A percentile compares a stretch with the other conserved stretches of the same genome.
These are phyloP conservation scores for Wolfiporia cocos DNA, from an alignment of 1,284 basidiomycete genomes.

Conservation along the genomic window DNA sequence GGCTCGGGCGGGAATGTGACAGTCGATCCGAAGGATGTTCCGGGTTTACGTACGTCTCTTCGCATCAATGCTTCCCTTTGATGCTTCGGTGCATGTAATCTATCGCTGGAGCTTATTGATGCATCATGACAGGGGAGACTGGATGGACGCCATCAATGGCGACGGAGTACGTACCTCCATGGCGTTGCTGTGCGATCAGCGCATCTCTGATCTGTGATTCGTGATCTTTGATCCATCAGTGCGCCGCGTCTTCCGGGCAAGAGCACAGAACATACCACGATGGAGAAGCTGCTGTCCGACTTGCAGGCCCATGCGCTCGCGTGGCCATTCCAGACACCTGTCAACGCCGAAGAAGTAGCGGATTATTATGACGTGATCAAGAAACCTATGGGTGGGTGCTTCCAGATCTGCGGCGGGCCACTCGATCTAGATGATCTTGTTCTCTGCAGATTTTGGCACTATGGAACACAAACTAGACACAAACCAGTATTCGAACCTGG, in stretches of 20 bases:
- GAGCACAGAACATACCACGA: constrained; percentile 54
- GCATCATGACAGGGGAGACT: constrained; percentile 59
- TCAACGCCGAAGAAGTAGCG: constrained; percentile 77
- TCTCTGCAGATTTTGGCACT: constrained; percentile 71
- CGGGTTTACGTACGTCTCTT: constrained; percentile 66
- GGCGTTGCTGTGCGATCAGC: not conserved
- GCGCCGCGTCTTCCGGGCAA: constrained; percentile 36
- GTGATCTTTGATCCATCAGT: constrained; percentile 3
- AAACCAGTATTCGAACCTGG: constrained; percentile 72
- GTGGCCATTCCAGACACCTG: constrained; percentile 87
- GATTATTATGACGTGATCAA: constrained; percentile 94
- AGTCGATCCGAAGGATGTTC: constrained; percentile 73
- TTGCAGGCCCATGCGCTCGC: constrained; percentile 76
- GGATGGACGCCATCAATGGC: constrained; percentile 92
- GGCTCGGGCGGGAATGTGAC: constrained; percentile 38
- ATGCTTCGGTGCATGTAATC: too few relatives aligned
- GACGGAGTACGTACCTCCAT: constrained; percentile 67
- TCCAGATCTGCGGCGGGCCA: constrained; percentile 1
- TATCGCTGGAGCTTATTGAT: too few relatives aligned
- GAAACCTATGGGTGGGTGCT: constrained; percentile 83
- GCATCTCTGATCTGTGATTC: not conserved
- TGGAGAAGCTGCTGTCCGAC: constrained; percentile 84
- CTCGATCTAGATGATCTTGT: constrained; percentile 5
- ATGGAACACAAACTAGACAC: constrained; percentile 93
- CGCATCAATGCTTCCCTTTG: constrained; percentile 5